Conservation (phyloP, 2,329 filamentous ascomycete species). For the Diaporthe ilicicola region DNA sequence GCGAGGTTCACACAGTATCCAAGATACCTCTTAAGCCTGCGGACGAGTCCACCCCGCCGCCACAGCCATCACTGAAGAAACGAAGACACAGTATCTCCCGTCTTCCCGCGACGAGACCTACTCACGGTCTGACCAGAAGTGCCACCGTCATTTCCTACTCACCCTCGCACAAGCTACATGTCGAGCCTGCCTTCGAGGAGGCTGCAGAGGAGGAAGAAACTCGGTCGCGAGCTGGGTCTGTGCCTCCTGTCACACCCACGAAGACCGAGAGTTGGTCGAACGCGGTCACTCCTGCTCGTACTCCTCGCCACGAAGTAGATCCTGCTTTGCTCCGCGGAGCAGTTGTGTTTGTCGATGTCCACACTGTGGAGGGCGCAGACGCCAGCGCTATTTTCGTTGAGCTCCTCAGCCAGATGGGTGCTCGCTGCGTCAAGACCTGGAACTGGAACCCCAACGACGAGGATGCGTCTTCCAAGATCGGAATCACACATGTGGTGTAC, state of each 20-base stretch:
- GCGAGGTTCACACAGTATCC: constrained; percentile 75
- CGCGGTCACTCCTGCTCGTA: constrained; percentile 57
- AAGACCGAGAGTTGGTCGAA: constrained; percentile 62
- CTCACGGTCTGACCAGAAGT: constrained; percentile 52
- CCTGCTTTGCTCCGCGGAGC: constrained; percentile 70
- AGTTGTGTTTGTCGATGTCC: constrained; percentile 84
- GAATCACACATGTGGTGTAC: constrained; percentile 88
- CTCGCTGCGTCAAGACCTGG: constrained; percentile 80
- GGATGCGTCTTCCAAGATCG: constrained; percentile 58
- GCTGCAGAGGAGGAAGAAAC: constrained; percentile 35
- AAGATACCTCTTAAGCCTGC: constrained; percentile 80
- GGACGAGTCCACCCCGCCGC: constrained; percentile 61
- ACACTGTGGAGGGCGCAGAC: constrained; percentile 82
- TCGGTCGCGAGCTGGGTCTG: constrained; percentile 35
- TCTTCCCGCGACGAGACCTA: constrained; percentile 53
- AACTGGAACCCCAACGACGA: constrained; percentile 69
- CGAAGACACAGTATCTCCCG: constrained; percentile 61
- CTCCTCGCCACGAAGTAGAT: constrained; percentile 63
- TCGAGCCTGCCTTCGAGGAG: constrained; percentile 40
- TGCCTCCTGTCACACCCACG: constrained; percentile 52
- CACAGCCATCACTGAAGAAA: constrained; percentile 53
- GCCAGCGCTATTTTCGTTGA: constrained; percentile 84
- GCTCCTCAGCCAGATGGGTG: constrained; percentile 82
- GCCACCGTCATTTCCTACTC: constrained; percentile 64
- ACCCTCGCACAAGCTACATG: constrained; percentile 52